Conservation (phyloP, 169 alveolate genomes). For the Hepatocystis sp. region DNA sequence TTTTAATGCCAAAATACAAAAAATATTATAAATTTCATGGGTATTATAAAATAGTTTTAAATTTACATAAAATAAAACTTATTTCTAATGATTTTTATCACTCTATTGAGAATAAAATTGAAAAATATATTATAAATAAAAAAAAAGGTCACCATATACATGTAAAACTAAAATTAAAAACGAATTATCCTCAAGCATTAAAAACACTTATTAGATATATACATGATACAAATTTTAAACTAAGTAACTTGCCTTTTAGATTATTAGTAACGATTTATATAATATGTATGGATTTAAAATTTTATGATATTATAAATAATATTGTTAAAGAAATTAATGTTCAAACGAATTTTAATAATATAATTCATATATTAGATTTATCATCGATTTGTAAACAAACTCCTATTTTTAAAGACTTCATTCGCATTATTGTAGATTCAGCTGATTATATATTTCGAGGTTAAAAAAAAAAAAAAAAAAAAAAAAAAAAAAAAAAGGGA, state of each 20-base stretch:
- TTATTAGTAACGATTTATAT: slow-evolving; percentile 51
- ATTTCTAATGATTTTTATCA: slow-evolving; percentile 69
- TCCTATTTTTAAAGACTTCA: slow-evolving; percentile 24
- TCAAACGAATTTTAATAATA: slow-evolving; percentile 50
- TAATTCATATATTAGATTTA: slow-evolving; percentile 20
- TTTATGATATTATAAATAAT: slow-evolving; percentile 43
- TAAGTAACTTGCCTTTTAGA: slow-evolving; percentile 46
- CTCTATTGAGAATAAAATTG: slow-evolving; percentile 62
- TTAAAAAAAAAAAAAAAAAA: no score
- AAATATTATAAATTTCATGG: slow-evolving; percentile 24
- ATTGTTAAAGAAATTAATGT: slow-evolving; percentile 20
- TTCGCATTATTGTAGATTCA: slow-evolving; percentile 54
- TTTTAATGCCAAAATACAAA: slow-evolving; percentile 53
- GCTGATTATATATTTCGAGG: slow-evolving; percentile 18
- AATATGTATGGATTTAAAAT: slow-evolving; percentile 54
- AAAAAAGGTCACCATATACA: slow-evolving; percentile 56
- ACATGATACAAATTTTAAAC: slow-evolving; percentile 34
- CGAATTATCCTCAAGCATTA: slow-evolving; percentile 67
- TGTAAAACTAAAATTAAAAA: slow-evolving; percentile 58
- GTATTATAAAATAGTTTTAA: slow-evolving; percentile 31
- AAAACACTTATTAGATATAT: slow-evolving; percentile 47
- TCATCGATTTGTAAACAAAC: slow-evolving; percentile 21
- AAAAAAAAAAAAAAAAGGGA: no score
- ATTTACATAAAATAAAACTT: slow-evolving; percentile 50
- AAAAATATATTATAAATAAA: slow-evolving; percentile 25